phyloP scores from a whole-genome alignment of 768 basidiomycete genomes.

The Clathrus columnatus region DNA sequence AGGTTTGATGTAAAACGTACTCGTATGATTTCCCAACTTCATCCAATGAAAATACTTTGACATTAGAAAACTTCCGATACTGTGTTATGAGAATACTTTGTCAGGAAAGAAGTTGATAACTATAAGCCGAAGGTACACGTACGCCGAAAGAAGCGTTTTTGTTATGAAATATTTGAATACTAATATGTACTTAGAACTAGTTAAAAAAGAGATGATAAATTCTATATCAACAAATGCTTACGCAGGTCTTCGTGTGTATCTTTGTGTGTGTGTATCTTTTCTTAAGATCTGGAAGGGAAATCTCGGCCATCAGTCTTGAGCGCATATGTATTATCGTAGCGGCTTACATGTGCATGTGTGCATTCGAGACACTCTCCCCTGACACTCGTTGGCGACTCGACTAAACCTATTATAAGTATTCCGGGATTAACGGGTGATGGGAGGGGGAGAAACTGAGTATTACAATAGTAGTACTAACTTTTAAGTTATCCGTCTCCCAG shows the following conservation, averaged over 20 bases:
- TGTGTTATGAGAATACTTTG: slow-evolving; percentile 26
- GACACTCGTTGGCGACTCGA: slow-evolving; percentile 55
- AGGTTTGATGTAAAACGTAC: slow-evolving; percentile 37
- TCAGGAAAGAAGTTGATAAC: slow-evolving; percentile 30
- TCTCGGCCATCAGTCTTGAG: not conserved
- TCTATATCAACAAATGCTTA: not conserved
- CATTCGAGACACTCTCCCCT: slow-evolving; percentile 58
- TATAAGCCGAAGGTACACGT: slow-evolving; percentile 32
- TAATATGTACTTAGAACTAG: not conserved
- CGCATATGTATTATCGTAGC: not conserved
- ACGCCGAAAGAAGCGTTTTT: no score
- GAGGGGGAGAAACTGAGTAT: slow-evolving; percentile 43
- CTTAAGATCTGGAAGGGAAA: slow-evolving; percentile 22
- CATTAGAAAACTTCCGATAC: slow-evolving; percentile 23
- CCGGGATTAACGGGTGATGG: no score
- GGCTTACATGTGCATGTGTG: slow-evolving; percentile 49
- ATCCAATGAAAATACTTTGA: slow-evolving; percentile 18
- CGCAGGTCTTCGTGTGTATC: slow-evolving; percentile 19
- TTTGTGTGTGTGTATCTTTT: slow-evolving; percentile 17
- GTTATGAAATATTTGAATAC: no score
- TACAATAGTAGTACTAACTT: slow-evolving; percentile 8
- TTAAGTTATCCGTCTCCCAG: slow-evolving; percentile 18
- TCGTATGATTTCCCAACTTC: slow-evolving; percentile 16
- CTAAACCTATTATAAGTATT: no score
- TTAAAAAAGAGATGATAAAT: not conserved